Evolutionary conservation across 495 filamentous ascomycete species (phyloP).

Genomic region (Polyplosphaeria fusca): DNA sequence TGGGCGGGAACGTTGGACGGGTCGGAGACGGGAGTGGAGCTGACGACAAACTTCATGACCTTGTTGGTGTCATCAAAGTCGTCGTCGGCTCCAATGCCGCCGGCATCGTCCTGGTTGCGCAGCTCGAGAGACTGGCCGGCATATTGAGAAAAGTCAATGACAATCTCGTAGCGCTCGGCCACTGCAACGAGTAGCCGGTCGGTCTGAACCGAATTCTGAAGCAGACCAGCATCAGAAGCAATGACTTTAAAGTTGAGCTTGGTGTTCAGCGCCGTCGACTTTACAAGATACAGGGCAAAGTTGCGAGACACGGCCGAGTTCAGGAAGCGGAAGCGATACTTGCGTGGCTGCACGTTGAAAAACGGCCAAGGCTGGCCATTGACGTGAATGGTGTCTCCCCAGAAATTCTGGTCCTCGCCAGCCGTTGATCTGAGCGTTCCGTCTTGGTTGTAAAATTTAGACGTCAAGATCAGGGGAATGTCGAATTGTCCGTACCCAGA

Average conservation of each 20-base stretch:
- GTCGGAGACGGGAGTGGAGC: conserved; percentile 40
- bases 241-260: conserved; percentile 52
- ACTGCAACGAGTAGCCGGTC: conserved; percentile 44
- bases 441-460: conserved; percentile 50
- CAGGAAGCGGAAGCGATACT: conserved; percentile 56
- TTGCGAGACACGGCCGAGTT: conserved; percentile 49
- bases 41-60: conserved; percentile 54
- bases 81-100: conserved; percentile 40
- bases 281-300: conserved; percentile 48
- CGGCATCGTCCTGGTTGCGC: conserved; percentile 42
- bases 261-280: conserved; percentile 28
- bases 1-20: conserved; percentile 39
- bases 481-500: conserved; percentile 45
- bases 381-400: conserved; percentile 55
- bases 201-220: conserved; percentile 40
- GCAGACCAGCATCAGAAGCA: conserved; percentile 51
- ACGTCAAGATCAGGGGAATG: conserved; percentile 49
- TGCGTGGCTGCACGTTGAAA: conserved; percentile 53
- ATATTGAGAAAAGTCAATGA: conserved; percentile 52
- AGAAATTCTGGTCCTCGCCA: conserved; percentile 45
- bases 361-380: conserved; percentile 58
- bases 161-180: conserved; percentile 55
- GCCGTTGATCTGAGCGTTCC: conserved; percentile 45
- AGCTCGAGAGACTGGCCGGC: conserved; percentile 49
- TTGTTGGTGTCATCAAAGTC: conserved; percentile 49